Percentiles rank a stretch among this genome's conserved stretches.
Conservation (phyloP, 1,284 basidiomycete species). For the Trametes hirsuta region DNA sequence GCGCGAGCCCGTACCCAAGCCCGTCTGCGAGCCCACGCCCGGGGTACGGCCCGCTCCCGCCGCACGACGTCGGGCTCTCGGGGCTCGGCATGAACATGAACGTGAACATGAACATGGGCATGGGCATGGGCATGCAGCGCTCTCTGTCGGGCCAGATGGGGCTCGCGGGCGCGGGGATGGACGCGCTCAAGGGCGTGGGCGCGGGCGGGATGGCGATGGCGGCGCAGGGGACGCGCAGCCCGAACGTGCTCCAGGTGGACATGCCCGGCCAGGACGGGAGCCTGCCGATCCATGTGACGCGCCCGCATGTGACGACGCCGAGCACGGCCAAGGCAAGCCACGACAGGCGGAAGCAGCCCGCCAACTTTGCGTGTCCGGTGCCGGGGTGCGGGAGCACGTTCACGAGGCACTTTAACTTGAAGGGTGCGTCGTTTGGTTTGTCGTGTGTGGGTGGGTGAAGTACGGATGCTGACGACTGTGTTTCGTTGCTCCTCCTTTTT, state of each 20-base stretch:
- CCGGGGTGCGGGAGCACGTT: constrained; percentile 83
- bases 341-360: constrained; percentile 72
- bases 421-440: constrained; percentile 50
- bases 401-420: constrained; percentile 80
- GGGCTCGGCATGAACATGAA: constrained; percentile 20
- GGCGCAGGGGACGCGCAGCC: neutral
- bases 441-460: constrained; percentile 14
- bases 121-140: constrained; percentile 19
- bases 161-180: constrained; percentile 17
- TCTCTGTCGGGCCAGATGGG: constrained; percentile 24
- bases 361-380: constrained; percentile 74
- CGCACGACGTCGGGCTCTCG: constrained; percentile 27
- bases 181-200: constrained; percentile 6
- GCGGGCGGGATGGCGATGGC: constrained; percentile 12
- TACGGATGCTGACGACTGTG: constrained; percentile 18
- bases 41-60: constrained; percentile 34
- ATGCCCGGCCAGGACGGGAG: constrained; percentile 23
- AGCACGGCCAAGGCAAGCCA: constrained; percentile 75
- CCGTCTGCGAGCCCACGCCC: constrained; percentile 53
- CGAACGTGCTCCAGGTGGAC: constrained; percentile 24
- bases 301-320: constrained; percentile 72
- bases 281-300: constrained; percentile 35
- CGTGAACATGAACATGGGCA: constrained; percentile 8
- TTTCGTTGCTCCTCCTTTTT: neutral
- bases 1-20: constrained; percentile 59